Evolutionary conservation across 495 filamentous ascomycete genomes (phyloP).

Genomic region (Pyrenula aspistea): DNA sequence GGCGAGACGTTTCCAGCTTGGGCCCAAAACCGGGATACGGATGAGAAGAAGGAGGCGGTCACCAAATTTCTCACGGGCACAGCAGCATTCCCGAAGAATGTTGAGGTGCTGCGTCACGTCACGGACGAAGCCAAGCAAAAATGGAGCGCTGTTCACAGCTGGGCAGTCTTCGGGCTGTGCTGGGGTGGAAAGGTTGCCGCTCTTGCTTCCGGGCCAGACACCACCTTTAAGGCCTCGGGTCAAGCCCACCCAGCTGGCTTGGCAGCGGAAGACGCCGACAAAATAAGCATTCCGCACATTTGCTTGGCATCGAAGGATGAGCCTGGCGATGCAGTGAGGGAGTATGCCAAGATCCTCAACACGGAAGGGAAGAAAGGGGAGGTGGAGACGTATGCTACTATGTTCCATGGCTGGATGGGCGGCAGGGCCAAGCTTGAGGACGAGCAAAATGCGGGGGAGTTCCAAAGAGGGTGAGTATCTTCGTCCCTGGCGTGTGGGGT

Average conservation of each 20-base stretch:
- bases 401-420: conserved; percentile 55
- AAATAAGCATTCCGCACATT: conserved; percentile 38
- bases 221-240: conserved; percentile 32
- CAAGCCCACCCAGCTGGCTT: conserved; percentile 36
- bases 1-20: conserved; percentile 11
- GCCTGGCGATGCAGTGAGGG: conserved; percentile 24
- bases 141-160: conserved; percentile 22
- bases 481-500: background rate
- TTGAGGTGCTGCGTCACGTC: conserved; percentile 12
- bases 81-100: conserved; percentile 14
- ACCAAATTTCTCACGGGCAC: conserved; percentile 14
- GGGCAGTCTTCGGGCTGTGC: conserved; percentile 34
- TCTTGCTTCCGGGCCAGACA: conserved; percentile 23
- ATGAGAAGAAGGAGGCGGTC: conserved; percentile 27
- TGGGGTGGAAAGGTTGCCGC: conserved; percentile 41
- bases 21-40: conserved; percentile 21
- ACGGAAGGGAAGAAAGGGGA: conserved; percentile 22
- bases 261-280: conserved; percentile 28
- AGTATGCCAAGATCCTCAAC: conserved; percentile 24
- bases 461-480: conserved; percentile 33
- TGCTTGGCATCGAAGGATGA: conserved; percentile 42
- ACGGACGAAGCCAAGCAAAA: conserved; percentile 11
- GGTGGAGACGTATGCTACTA: conserved; percentile 38
- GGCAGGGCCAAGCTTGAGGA: conserved; percentile 40
- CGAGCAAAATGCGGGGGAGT: conserved; percentile 37